Evolutionary conservation across 176 grass and related monocot genomes (phyloP).

Genomic region (Zoysia japonica): DNA sequence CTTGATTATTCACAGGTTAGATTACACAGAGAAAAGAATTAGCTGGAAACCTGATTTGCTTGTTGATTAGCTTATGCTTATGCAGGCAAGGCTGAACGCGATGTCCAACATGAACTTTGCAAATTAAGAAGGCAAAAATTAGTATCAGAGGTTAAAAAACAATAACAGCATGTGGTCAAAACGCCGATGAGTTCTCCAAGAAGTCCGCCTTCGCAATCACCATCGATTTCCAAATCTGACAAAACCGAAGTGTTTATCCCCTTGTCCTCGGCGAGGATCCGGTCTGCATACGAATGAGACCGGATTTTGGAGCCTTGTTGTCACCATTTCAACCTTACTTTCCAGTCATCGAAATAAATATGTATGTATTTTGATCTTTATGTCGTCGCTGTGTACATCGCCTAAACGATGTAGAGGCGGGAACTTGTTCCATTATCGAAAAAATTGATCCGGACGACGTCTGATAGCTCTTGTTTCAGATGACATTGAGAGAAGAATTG

Average conservation of each 20-base stretch:
- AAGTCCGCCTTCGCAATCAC: neutral
- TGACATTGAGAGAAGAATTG: conserved; percentile 24
- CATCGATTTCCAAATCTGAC: neutral
- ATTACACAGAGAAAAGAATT: too few species aligned
- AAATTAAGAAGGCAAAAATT: neutral
- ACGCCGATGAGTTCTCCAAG: neutral
- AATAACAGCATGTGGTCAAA: neutral
- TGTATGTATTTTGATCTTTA: neutral
- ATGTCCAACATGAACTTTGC: neutral
- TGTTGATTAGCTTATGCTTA: too few species aligned
- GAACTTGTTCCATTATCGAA: too few species aligned
- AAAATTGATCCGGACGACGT: too few species aligned
- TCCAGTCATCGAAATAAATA: neutral
- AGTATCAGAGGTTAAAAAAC: neutral
- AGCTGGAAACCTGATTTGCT: too few species aligned
- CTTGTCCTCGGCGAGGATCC: neutral
- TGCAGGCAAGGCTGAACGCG: too few species aligned
- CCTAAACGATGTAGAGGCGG: too few species aligned
- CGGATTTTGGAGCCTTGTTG: neutral
- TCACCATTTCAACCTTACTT: neutral
- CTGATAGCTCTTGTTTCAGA: too few species aligned
- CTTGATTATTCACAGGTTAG: too few species aligned
- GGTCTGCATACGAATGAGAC: neutral
- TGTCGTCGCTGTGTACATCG: neutral
- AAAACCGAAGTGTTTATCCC: neutral